phyloP scores from a whole-genome alignment of 768 basidiomycete species.

The Suillus plorans region DNA sequence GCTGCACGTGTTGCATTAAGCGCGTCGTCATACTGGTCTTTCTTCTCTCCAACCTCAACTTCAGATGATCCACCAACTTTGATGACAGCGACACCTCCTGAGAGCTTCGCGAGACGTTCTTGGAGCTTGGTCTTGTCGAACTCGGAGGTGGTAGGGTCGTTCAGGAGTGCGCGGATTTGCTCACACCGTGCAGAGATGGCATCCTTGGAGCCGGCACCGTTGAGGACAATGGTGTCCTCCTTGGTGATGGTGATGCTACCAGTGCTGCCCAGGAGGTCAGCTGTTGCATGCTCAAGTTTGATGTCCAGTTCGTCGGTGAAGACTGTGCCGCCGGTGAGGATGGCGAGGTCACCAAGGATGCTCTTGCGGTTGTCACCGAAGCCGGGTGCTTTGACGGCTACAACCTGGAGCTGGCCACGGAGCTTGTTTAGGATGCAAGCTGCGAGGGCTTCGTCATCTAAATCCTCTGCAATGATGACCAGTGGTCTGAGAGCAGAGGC shows the following conservation, averaged over 20 bases:
- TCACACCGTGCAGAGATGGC: slow-evolving; percentile 92
- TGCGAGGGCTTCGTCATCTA: slow-evolving; percentile 97
- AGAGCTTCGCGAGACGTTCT: slow-evolving; percentile 94
- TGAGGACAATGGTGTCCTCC: slow-evolving; percentile 95
- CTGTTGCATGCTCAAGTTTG: slow-evolving; percentile 89
- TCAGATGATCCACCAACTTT: slow-evolving; percentile 93
- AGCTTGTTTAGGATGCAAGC: slow-evolving; percentile 99
- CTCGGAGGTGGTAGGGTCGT: slow-evolving; percentile 83
- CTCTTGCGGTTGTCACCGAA: slow-evolving; percentile 99
- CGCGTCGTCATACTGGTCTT: slow-evolving; percentile 97
- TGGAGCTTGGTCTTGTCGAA: slow-evolving; percentile 95
- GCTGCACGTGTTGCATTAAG: slow-evolving; percentile 98
- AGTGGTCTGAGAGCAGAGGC: slow-evolving; percentile 85
- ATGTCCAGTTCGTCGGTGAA: slow-evolving; percentile 97
- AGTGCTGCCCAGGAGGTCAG: slow-evolving; percentile 87
- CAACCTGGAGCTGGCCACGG: slow-evolving; percentile 93
- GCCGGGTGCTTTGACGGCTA: slow-evolving; percentile 94
- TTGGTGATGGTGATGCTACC: slow-evolving; percentile 94
- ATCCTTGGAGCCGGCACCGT: slow-evolving; percentile 90
- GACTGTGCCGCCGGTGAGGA: slow-evolving; percentile 96
- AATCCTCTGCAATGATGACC: slow-evolving; percentile 95
- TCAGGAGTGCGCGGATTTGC: slow-evolving; percentile 84
- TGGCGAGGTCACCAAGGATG: slow-evolving; percentile 94
- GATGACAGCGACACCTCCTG: slow-evolving; percentile 97
- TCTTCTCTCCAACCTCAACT: slow-evolving; percentile 99